Evolutionary conservation across 345 rosid genomes (phyloP), one percentile per base, ranked within the genome.

Genomic region (Dipteronia sinensis): DNA sequence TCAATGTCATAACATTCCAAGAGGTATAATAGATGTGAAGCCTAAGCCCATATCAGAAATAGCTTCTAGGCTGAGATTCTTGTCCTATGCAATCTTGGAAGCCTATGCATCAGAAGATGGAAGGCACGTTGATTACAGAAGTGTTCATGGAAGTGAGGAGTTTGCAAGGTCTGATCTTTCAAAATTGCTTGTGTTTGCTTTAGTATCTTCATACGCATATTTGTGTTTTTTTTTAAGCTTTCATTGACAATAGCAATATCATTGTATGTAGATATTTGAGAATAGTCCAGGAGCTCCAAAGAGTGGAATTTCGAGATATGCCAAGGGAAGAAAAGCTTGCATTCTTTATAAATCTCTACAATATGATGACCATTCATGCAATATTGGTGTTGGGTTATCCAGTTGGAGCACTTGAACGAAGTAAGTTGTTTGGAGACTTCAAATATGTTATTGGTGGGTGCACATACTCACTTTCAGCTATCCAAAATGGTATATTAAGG

Each of bases 111-210:
- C 94, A 1, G 87, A 80, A 67, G 94, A 91, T 87, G 97, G 97
- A 53, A 89, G 76, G 86, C 97, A 93, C 83, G 89, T 94, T 42
- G 95, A 94, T 83, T 94, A 94, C 69, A 87, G 89, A 90, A 94
- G 89, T 78, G 86, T 94, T 76, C 95, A 93, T 87, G 98, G 97
- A 69, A 94, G 97, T 76, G 98, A 93, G 87, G 97, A 93, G 81
- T 94, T 92, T 81, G 97, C 97, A 79, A 91, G 98, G 98, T 94
- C 42, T 74, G 84, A 56, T 64, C 47, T 53, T 7, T 58, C 73
- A 44, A 71, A 65, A n/a, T 53, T 40, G 19, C 67, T 34, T 62
- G 40, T 73, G 66, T 46, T 58, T 53, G 38, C 42, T 67, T 79
- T 64, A 44, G 19, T 69, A 58, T 44, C 42, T 71, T 71, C 1